phyloP scores from a whole-genome alignment of 257 asterid species.

The Thymus quinquecostatus region DNA sequence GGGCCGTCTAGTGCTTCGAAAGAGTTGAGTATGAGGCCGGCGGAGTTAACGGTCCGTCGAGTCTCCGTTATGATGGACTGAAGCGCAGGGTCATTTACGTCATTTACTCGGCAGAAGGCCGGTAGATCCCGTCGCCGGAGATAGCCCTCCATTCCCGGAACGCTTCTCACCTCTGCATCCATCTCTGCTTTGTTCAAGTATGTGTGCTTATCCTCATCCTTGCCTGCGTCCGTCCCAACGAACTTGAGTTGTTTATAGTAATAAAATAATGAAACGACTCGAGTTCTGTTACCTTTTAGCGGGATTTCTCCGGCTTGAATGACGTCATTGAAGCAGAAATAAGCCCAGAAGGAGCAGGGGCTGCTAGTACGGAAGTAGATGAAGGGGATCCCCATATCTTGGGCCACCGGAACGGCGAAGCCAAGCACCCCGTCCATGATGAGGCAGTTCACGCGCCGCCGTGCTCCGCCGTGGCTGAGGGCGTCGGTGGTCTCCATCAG shows the following conservation, averaged over 20 bases:
- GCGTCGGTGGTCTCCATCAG: slow-evolving; percentile 48
- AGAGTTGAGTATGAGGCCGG: slow-evolving; percentile 61
- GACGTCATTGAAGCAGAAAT: slow-evolving; percentile 49
- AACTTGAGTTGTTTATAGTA: background rate
- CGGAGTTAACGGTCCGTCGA: slow-evolving; percentile 37
- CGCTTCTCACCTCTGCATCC: slow-evolving; percentile 41
- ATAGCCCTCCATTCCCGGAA: slow-evolving; percentile 49
- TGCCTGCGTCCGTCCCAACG: slow-evolving; percentile 20
- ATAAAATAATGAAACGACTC: too few species aligned
- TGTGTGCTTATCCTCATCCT: slow-evolving; percentile 47
- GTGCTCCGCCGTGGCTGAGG: slow-evolving; percentile 36
- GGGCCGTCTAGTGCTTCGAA: slow-evolving; percentile 65
- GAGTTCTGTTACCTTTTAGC: slow-evolving; percentile 27
- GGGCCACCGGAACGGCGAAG: slow-evolving; percentile 61
- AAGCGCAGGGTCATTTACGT: slow-evolving; percentile 31
- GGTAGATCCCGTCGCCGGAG: slow-evolving; percentile 48
- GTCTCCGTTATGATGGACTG: slow-evolving; percentile 41
- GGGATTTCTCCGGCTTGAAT: slow-evolving; percentile 66
- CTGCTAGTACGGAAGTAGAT: slow-evolving; percentile 56
- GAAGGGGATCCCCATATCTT: slow-evolving; percentile 61
- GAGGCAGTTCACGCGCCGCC: slow-evolving; percentile 49
- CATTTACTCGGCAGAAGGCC: slow-evolving; percentile 32
- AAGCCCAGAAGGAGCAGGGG: slow-evolving; percentile 59
- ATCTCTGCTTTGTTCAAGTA: slow-evolving; percentile 40
- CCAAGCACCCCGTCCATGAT: slow-evolving; percentile 65